Base-by-base conservation (phyloP, 169 alveolate species). In the Eimeria falciformis region DNA sequence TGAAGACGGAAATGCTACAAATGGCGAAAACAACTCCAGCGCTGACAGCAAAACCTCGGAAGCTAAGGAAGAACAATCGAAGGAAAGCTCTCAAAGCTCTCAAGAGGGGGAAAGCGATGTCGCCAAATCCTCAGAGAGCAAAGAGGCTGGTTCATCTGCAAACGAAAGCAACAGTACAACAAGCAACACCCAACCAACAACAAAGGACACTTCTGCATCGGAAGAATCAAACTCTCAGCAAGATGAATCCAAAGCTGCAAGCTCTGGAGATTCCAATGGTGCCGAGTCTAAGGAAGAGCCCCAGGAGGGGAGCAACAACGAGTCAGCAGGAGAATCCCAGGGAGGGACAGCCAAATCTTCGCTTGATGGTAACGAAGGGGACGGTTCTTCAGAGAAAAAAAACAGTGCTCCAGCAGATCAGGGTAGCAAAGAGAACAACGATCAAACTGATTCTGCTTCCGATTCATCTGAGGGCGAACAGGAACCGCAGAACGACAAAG, bases 161-260 rank as follows among this genome's bases (percentile, higher is more conserved):
- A 33, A 37, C 55, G 23, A 17, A 47, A 58, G 71, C 71, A 58
- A 29, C 71, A 58, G 25, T 29, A 58, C 40, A 23, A 33, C 40
- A 47, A 71, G 82, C 82, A 71, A 33, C 82, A 71, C 58, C 82
- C 40, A 33, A 71, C 40, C 82, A 17, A 55, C 82, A 71, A 47
- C 79, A 33, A 47, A 40, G 82, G n/a, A 21, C 7, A 7, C 17
- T 11, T 55, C 37, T 21, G 9, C 11, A 29, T 55, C 17, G 82
- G 45, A 23, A 5, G 33, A 37, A n/a, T 55, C 7, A 71, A 68
- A n/a, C 4, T 25, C 21, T 25, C 79, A 68, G 53, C 47, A 18
- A 27, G 77, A 66, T 5, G 14, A 5, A 6, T 2, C 79, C 29
- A 56, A 73, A 43, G 84, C 65, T 7, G 84, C 65, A 33, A 43